These are phyloP conservation scores for Boletus sp. DNA, from an alignment of 1,284 basidiomycete genomes.

Conservation along the genomic window DNA sequence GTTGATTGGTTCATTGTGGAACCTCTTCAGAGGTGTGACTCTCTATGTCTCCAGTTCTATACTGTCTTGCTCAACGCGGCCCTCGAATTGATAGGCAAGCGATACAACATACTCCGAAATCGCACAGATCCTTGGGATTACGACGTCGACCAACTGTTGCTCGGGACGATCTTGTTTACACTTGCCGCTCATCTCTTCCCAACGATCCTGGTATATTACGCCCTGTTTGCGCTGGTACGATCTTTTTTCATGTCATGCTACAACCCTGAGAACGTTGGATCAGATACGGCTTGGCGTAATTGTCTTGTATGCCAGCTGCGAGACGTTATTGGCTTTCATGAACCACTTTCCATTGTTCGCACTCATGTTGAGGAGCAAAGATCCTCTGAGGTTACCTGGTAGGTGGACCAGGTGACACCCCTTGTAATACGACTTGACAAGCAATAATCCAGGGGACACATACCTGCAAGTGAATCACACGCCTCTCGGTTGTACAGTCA, in stretches of 20 bases:
- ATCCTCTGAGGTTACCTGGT: constrained; percentile 85
- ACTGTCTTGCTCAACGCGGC: background rate
- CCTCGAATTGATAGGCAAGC: constrained; percentile 62
- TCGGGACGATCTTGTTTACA: constrained; percentile 96
- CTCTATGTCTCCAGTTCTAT: background rate
- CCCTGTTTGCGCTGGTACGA: constrained; percentile 77
- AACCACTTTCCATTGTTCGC: constrained; percentile 94
- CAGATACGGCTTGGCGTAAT: constrained; percentile 70
- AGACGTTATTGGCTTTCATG: constrained; percentile 73
- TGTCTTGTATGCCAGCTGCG: constrained; percentile 60
- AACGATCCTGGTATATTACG: constrained; percentile 86
- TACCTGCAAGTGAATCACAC: constrained; percentile 31
- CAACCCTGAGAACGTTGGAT: constrained; percentile 12
- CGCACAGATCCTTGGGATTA: constrained; percentile 90
- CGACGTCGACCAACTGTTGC: constrained; percentile 90
- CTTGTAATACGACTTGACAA: constrained; percentile 1
- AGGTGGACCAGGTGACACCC: constrained; percentile 13
- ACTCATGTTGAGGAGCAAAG: constrained; percentile 84
- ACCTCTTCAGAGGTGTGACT: constrained; percentile 86
- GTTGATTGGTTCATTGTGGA: constrained; percentile 78
- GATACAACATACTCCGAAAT: constrained; percentile 81
- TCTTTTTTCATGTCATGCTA: background rate
- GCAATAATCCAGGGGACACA: constrained; percentile 37
- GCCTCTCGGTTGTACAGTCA: constrained; percentile 22
- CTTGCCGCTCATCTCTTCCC: constrained; percentile 90